phyloP scores from a whole-genome alignment of 495 filamentous ascomycete genomes.

The Lophiostoma macrostomum region DNA sequence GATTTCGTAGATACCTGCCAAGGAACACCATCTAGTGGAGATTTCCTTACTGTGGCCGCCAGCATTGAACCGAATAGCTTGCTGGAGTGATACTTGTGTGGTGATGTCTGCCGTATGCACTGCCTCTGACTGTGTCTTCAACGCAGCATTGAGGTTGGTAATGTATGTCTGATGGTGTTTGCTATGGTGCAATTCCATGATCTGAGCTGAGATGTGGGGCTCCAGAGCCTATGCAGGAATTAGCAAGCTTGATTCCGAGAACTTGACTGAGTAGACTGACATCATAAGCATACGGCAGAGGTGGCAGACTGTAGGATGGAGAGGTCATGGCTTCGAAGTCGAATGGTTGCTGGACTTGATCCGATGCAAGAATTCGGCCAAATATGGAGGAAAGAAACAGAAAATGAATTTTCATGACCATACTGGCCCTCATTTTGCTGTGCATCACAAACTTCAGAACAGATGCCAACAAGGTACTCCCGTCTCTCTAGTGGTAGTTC shows the following conservation, averaged over 20 bases:
- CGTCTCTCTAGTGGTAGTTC: not conserved
- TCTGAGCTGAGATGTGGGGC: slow-evolving; percentile 42
- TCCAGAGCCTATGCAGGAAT: slow-evolving; percentile 38
- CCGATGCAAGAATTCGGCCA: slow-evolving; percentile 1
- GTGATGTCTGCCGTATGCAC: slow-evolving; percentile 27
- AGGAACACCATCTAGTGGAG: no score
- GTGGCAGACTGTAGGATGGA: slow-evolving; percentile 25
- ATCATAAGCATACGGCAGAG: slow-evolving; percentile 35
- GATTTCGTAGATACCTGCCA: no score
- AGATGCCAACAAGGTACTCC: slow-evolving; percentile 24
- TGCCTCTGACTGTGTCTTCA: slow-evolving; percentile 30
- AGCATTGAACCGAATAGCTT: slow-evolving; percentile 40
- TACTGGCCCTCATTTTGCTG: slow-evolving; percentile 13
- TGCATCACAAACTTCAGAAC: not conserved
- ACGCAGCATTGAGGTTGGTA: slow-evolving; percentile 40
- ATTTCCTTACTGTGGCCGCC: slow-evolving; percentile 45
- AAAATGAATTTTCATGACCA: slow-evolving; percentile 1
- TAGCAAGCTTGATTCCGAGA: not conserved
- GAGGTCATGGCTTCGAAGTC: slow-evolving; percentile 29
- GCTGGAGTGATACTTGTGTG: slow-evolving; percentile 34
- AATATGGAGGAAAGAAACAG: slow-evolving; percentile 1
- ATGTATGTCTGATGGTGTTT: slow-evolving; percentile 46
- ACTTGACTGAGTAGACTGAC: slow-evolving; percentile 17
- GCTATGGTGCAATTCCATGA: slow-evolving; percentile 45
- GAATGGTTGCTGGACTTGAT: slow-evolving; percentile 19